These are phyloP conservation scores for Pilatotrama ljubarskyi DNA, from an alignment of 768 basidiomycete genomes.

Conservation along the genomic window DNA sequence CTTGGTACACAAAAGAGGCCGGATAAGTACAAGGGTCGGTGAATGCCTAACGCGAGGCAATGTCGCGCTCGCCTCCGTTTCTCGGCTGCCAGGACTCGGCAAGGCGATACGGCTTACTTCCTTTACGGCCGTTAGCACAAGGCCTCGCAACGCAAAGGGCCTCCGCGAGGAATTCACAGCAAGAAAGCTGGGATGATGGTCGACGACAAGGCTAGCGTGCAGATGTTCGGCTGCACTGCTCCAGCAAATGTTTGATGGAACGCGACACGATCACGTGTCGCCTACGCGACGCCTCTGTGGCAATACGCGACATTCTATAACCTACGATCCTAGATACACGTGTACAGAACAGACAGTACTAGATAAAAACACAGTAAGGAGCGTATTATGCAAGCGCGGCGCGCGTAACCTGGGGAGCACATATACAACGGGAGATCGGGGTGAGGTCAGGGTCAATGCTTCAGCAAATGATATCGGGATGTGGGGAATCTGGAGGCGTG, in stretches of 20 bases:
- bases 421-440: not conserved
- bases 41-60: too few species aligned
- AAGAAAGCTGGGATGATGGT: too few species aligned
- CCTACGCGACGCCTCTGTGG: too few species aligned
- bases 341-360: not conserved
- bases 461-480: not conserved
- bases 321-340: slow-evolving; percentile 15
- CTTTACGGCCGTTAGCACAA: too few species aligned
- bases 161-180: too few species aligned
- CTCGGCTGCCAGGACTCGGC: not conserved
- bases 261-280: slow-evolving; percentile 2
- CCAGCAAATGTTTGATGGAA: not conserved
- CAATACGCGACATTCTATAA: slow-evolving; percentile 9
- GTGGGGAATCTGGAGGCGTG: not conserved
- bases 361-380: slow-evolving; percentile 21
- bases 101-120: not conserved
- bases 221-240: not conserved
- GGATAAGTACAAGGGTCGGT: too few species aligned
- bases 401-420: slow-evolving; percentile 10
- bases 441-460: not conserved
- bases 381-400: slow-evolving; percentile 12
- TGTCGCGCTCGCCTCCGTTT: not conserved
- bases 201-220: too few species aligned
- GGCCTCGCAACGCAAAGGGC: too few species aligned
- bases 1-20: too few species aligned